Conservation (phyloP, 2,329 filamentous ascomycete species). For the Aspergillus melleus region DNA sequence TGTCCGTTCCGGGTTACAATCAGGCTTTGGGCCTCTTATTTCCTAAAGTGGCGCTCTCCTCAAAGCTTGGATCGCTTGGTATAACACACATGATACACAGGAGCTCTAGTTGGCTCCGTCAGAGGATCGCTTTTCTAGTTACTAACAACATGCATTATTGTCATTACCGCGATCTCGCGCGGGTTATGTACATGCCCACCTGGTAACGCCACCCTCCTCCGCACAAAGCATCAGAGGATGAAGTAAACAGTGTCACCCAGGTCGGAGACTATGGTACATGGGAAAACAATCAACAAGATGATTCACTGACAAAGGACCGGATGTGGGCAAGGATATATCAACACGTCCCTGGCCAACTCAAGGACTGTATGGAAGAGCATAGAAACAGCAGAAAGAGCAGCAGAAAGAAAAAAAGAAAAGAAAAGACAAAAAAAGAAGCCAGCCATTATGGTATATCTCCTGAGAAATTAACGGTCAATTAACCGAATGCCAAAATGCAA, state of each 20-base stretch:
- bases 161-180: slow-evolving; percentile 25
- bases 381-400: slow-evolving; percentile 2
- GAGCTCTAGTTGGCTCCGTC: no score
- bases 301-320: slow-evolving; percentile 4
- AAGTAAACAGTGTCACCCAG: slow-evolving; percentile 1
- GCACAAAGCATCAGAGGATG: slow-evolving; percentile 1
- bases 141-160: slow-evolving; percentile 13
- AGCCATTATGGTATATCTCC: slow-evolving; percentile 5
- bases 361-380: slow-evolving; percentile 10
- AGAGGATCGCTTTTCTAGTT: neutral
- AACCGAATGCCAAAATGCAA: slow-evolving; percentile 12
- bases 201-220: slow-evolving; percentile 15
- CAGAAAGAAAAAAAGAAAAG: slow-evolving; percentile 13
- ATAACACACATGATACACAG: no score
- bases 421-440: slow-evolving; percentile 14
- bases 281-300: slow-evolving; percentile 5
- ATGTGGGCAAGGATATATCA: slow-evolving; percentile 3
- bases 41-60: no score
- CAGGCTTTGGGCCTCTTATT: no score
- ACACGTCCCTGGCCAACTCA: slow-evolving; percentile 2
- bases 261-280: slow-evolving; percentile 17
- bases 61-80: no score
- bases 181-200: slow-evolving; percentile 27
- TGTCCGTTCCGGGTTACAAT: no score
- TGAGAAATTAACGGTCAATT: slow-evolving; percentile 17